Percentiles rank a stretch among this genome's conserved stretches.
phyloP scores from a whole-genome alignment of 306 rosid species.

The Cajanus cajan region DNA sequence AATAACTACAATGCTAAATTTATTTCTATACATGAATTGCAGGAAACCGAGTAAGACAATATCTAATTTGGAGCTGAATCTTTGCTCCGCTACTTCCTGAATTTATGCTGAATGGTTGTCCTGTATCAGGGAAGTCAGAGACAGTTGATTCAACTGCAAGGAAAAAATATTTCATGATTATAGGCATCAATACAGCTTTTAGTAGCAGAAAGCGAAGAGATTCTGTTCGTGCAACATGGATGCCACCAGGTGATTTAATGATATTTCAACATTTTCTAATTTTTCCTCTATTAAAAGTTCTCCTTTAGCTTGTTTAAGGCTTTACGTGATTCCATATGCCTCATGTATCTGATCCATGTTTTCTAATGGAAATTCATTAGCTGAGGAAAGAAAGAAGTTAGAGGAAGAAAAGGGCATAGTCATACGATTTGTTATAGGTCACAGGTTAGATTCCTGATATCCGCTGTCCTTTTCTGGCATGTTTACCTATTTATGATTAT shows the following conservation, averaged over 20 bases:
- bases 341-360: constrained; percentile 33
- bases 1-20: constrained; percentile 19
- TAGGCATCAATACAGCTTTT: constrained; percentile 91
- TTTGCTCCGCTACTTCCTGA: constrained; percentile 39
- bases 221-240: constrained; percentile 89
- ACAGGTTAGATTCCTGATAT: constrained; percentile 58
- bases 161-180: constrained; percentile 75
- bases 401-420: constrained; percentile 90
- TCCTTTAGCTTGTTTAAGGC: background rate
- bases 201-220: constrained; percentile 83
- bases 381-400: constrained; percentile 65
- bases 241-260: constrained; percentile 75
- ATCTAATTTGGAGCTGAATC: constrained; percentile 53
- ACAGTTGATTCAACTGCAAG: constrained; percentile 40
- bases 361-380: constrained; percentile 43
- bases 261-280: constrained; percentile 1
- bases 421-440: constrained; percentile 87
- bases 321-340: background rate
- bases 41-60: constrained; percentile 59
- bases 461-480: background rate
- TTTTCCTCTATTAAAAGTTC: constrained; percentile 13
- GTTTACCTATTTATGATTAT: constrained; percentile 19
- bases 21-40: constrained; percentile 33
- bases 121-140: constrained; percentile 43
- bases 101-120: constrained; percentile 42